A percentile compares a stretch with the other conserved stretches of the same genome.
These are phyloP conservation scores for Fusarium chlamydosporum DNA, from an alignment of 2,329 filamentous ascomycete species.

Conservation along the genomic window DNA sequence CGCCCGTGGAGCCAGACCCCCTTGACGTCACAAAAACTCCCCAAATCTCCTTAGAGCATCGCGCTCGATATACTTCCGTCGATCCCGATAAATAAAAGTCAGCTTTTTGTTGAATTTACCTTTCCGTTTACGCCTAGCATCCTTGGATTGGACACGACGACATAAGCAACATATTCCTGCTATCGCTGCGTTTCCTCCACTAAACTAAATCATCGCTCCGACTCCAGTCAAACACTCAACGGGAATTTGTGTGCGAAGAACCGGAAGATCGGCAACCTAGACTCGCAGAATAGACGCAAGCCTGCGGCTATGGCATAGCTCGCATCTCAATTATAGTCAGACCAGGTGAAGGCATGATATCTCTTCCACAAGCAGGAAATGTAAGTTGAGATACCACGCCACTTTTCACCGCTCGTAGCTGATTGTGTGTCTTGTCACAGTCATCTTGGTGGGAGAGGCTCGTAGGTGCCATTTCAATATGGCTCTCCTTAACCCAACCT, in stretches of 20 bases:
- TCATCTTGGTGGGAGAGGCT: constrained; percentile 49
- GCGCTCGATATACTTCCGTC: constrained; percentile 44
- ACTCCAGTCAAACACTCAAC: constrained; percentile 17
- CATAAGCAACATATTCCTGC: constrained; percentile 13
- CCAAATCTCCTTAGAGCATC: constrained; percentile 38
- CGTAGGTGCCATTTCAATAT: constrained; percentile 58
- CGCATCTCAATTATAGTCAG: constrained; percentile 38
- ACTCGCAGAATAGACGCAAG: constrained; percentile 27
- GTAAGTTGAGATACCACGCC: constrained; percentile 47
- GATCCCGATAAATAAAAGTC: constrained; percentile 41
- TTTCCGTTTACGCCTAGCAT: constrained; percentile 26
- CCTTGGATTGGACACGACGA: constrained; percentile 12
- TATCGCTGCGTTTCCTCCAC: constrained; percentile 2
- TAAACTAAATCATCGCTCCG: neutral
- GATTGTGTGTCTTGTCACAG: constrained; percentile 37
- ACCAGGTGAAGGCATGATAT: constrained; percentile 50
- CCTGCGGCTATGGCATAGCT: constrained; percentile 50
- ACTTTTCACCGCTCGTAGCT: constrained; percentile 47
- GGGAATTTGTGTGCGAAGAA: constrained; percentile 32
- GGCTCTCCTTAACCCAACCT: constrained; percentile 80
- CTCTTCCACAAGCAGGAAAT: constrained; percentile 44
- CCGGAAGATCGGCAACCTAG: constrained; percentile 45
- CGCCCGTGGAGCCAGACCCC: constrained; percentile 35
- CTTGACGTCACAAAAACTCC: constrained; percentile 50
- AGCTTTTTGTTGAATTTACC: constrained; percentile 28